Conservation (phyloP, 768 basidiomycete species). For the Coprinopsis cinerea region DNA sequence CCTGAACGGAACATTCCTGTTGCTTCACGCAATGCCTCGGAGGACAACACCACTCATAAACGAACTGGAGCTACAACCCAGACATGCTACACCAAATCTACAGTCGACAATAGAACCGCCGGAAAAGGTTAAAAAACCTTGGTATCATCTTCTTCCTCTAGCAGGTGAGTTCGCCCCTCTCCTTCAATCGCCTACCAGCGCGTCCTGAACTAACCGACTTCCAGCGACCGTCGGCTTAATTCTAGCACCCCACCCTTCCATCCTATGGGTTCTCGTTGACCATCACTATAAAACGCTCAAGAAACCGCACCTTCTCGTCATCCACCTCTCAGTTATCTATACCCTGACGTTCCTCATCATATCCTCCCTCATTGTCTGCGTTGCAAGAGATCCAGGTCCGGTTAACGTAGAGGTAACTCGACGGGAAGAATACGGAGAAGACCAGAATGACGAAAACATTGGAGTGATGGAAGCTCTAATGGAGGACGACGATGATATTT, state of each 20-base stretch:
- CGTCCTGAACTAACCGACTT: neutral
- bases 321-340: conserved; percentile 57
- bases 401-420: conserved; percentile 25
- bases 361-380: conserved; percentile 67
- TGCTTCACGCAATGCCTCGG: neutral
- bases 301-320: conserved; percentile 37
- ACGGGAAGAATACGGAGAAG: conserved; percentile 16
- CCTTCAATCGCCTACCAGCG: neutral
- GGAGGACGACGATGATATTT: conserved; percentile 41
- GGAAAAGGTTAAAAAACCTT: conserved; percentile 29
- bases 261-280: conserved; percentile 59
- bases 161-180: conserved; percentile 33
- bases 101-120: neutral
- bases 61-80: conserved; percentile 8
- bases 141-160: conserved; percentile 56
- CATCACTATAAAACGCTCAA: conserved; percentile 57
- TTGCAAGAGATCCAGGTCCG: conserved; percentile 72
- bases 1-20: neutral
- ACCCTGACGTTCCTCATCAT: conserved; percentile 63
- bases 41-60: conserved; percentile 1
- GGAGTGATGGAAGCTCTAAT: conserved; percentile 59
- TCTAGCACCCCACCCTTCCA: conserved; percentile 69
- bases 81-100: neutral
- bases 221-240: conserved; percentile 47
- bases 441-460: conserved; percentile 33